Evolutionary conservation across 805 yeast species (phyloP).

Genomic region (Candida adriatica): DNA sequence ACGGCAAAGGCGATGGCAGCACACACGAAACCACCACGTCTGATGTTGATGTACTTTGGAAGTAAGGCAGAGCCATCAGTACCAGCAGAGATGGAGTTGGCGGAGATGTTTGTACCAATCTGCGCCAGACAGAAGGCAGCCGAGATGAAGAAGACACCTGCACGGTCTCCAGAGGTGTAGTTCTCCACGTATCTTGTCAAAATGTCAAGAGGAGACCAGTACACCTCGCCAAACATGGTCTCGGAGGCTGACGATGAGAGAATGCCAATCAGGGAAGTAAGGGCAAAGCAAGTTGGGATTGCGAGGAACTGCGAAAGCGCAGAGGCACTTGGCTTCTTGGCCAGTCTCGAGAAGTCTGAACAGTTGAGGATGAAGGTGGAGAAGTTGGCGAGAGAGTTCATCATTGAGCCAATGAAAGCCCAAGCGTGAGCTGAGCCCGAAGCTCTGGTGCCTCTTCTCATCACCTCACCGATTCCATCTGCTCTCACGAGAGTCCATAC

Average conservation of each 20-base stretch:
- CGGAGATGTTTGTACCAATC: slow-evolving; percentile 70
- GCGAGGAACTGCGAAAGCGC: slow-evolving; percentile 54
- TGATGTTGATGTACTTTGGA: slow-evolving; percentile 59
- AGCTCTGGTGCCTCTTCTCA: slow-evolving; percentile 47
- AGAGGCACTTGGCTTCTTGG: slow-evolving; percentile 47
- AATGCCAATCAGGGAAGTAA: slow-evolving; percentile 81
- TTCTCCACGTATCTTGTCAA: slow-evolving; percentile 54
- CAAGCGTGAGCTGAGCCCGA: slow-evolving; percentile 63
- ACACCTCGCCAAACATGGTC: slow-evolving; percentile 55
- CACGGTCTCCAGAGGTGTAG: slow-evolving; percentile 54
- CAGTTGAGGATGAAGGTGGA: slow-evolving; percentile 86
- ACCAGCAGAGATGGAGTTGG: slow-evolving; percentile 66
- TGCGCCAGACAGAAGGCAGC: slow-evolving; percentile 69
- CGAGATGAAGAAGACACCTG: slow-evolving; percentile 73
- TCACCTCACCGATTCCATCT: slow-evolving; percentile 69
- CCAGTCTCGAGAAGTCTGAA: slow-evolving; percentile 85
- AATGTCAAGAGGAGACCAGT: slow-evolving; percentile 76
- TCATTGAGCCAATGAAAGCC: slow-evolving; percentile 72
- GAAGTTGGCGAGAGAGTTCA: slow-evolving; percentile 80
- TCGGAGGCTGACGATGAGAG: slow-evolving; percentile 76
- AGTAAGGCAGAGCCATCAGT: slow-evolving; percentile 63
- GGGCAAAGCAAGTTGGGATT: slow-evolving; percentile 70
- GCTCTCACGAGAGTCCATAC: slow-evolving; percentile 82
- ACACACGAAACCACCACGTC: slow-evolving; percentile 78
- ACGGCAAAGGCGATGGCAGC: slow-evolving; percentile 63